Conservation (phyloP, 495 filamentous ascomycete genomes). For the Amniculicola lignicola region DNA sequence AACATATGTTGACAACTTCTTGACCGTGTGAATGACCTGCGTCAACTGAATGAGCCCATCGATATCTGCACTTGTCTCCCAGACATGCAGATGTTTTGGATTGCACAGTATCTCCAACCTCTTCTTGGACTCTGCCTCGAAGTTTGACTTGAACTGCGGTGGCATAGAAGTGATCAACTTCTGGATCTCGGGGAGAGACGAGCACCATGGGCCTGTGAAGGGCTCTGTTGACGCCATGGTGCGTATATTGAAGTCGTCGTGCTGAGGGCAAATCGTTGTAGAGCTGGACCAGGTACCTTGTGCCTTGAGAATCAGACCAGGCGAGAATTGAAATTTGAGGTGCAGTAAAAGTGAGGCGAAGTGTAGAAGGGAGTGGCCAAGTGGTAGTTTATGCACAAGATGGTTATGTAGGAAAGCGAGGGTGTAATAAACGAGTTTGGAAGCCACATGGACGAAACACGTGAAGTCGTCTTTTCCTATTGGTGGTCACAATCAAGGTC, state of each 20-base stretch:
- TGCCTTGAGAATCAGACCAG: no score
- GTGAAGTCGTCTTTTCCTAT: no score
- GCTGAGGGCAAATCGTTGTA: no score
- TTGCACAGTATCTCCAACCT: constrained; percentile 3
- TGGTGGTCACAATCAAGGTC: no score
- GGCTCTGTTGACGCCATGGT: background rate
- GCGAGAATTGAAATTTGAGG: no score
- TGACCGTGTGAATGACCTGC: constrained; percentile 12
- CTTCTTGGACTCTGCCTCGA: background rate
- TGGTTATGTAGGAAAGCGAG: background rate
- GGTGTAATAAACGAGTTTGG: background rate
- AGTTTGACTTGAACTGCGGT: background rate
- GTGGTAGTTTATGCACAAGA: background rate
- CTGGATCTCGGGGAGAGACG: constrained; percentile 1
- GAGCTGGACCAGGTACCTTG: no score
- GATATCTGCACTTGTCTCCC: constrained; percentile 20
- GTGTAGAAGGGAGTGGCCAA: background rate
- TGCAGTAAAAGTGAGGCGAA: no score
- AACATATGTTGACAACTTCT: background rate
- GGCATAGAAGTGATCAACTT: constrained; percentile 1
- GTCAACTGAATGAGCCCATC: constrained; percentile 19
- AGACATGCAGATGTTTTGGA: constrained; percentile 11
- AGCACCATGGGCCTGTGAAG: constrained; percentile 17
- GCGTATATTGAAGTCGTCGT: no score
- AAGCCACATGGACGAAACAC: no score